These are phyloP conservation scores for Parsonsia alboflavescens DNA, from an alignment of 257 asterid genomes.

Conservation along the genomic window DNA sequence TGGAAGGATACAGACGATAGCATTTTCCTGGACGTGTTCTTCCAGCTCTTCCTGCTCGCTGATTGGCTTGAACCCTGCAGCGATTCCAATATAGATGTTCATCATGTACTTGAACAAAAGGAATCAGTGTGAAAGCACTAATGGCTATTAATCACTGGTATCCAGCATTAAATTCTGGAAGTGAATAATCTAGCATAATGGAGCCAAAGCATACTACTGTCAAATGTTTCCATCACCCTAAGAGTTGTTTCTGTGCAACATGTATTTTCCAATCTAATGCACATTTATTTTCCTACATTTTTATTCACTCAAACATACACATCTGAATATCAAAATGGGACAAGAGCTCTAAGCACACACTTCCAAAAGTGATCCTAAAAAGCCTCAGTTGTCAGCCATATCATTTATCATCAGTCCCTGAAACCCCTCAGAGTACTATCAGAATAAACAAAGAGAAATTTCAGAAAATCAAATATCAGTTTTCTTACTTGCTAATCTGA, in stretches of 20 bases:
- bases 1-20: constrained; percentile 76
- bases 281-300: neutral
- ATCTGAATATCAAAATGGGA: neutral
- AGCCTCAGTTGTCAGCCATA: neutral
- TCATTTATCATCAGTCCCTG: neutral
- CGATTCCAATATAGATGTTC: constrained; percentile 2
- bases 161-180: neutral
- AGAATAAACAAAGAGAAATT: neutral
- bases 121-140: neutral
- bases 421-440: neutral
- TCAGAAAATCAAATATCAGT: constrained; percentile 4
- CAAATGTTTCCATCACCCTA: neutral
- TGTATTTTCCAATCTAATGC: neutral
- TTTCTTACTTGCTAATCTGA: constrained; percentile 94
- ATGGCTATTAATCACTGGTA: neutral
- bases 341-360: neutral
- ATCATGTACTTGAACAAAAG: neutral
- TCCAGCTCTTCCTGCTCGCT: constrained; percentile 98
- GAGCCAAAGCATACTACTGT: neutral
- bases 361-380: neutral
- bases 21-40: constrained; percentile 96
- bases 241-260: neutral
- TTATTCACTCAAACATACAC: neutral
- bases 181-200: neutral
- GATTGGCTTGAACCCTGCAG: constrained; percentile 93